Conservation (phyloP, 2,329 filamentous ascomycete species). For the Daldinia eschscholtzii region DNA sequence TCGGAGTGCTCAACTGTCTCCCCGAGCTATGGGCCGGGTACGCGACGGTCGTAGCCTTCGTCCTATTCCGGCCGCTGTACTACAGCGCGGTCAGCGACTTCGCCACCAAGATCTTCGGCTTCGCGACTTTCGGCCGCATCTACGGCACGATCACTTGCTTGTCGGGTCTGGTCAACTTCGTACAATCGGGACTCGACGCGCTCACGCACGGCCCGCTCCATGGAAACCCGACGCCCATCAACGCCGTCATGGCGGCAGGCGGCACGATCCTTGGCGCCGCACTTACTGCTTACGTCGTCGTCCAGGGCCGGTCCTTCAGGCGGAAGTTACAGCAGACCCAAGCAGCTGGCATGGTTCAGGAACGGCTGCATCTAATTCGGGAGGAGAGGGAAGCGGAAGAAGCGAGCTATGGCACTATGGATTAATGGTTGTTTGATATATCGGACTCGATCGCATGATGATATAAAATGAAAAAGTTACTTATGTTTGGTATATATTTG, state of each 20-base stretch:
- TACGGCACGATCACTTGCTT: conserved; percentile 82
- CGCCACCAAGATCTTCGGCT: conserved; percentile 83
- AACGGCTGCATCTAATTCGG: conserved; percentile 34
- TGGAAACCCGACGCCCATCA: conserved; percentile 74
- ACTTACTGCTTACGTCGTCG: conserved; percentile 47
- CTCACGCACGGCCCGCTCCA: conserved; percentile 73
- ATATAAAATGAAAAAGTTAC: neutral
- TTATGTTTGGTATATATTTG: neutral
- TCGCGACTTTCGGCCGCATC: conserved; percentile 83
- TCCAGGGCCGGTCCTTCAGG: conserved; percentile 44
- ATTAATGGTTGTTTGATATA: neutral
- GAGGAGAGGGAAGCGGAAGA: conserved; percentile 37
- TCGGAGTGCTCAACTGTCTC: conserved; percentile 75
- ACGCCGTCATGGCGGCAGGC: conserved; percentile 66
- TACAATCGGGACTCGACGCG: conserved; percentile 76
- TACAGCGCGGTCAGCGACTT: conserved; percentile 82
- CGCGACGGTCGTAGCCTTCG: conserved; percentile 75
- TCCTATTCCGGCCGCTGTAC: conserved; percentile 79
- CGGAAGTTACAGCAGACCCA: conserved; percentile 31
- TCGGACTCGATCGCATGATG: neutral
- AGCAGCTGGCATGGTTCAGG: conserved; percentile 19
- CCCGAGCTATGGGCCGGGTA: conserved; percentile 73
- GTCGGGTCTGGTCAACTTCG: conserved; percentile 78
- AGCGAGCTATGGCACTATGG: conserved; percentile 24
- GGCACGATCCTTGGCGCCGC: conserved; percentile 68